Base-by-base conservation (phyloP, 1,139 yeast species). In the Sugiyamaella grinbergsii region DNA sequence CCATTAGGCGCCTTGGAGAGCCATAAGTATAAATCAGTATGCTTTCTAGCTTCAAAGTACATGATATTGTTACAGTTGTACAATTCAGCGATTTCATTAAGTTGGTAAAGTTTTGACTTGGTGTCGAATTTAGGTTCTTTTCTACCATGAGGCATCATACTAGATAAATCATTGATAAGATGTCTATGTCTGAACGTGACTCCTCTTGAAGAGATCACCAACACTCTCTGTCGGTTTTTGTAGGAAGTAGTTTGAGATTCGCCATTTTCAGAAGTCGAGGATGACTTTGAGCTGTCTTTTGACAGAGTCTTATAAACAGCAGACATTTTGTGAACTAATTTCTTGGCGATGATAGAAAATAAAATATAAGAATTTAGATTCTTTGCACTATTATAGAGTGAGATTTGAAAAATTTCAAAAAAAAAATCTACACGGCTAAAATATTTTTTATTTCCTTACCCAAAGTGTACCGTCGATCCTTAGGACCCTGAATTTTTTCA, bases 1-100 rank as follows among this genome's bases (percentile, higher is more conserved):
- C 99, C 99, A 68, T 93, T 93, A 44, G 98, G 98, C 23, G 98
- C 95, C 72, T 93, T 91, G 37, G 96, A 80, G 59, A 93, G 71
- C 97, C 98, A 93, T 69, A 93, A 71, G 70, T 94, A 93, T 66
- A 93, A 80, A 73, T 93, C 99, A 71, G 84, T 88, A 71, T 93
- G 98, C 73, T 94, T 93, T 74, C 98, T 83, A 53, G 96, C 91
- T 71, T 93, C 99, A 66, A 94, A 94, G 69, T 87, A 93, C 70
- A 90, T 76, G 60, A 94, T 81, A 68, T 93, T 93, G 74, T 93
- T 94, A 78, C 99, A 94, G 77, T 93, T 93, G 79, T 93, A 90
- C 58, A 94, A 77, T 67, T 94, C 98, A 2, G 98, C 98, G 57
- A 91, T 87, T 72, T 93, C 98, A 65, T 93, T 93, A 58, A 93